Evolutionary conservation across 2,329 filamentous ascomycete species (phyloP), one percentile per base, ranked within the genome.

Genomic region (Diaporthe sp.): DNA sequence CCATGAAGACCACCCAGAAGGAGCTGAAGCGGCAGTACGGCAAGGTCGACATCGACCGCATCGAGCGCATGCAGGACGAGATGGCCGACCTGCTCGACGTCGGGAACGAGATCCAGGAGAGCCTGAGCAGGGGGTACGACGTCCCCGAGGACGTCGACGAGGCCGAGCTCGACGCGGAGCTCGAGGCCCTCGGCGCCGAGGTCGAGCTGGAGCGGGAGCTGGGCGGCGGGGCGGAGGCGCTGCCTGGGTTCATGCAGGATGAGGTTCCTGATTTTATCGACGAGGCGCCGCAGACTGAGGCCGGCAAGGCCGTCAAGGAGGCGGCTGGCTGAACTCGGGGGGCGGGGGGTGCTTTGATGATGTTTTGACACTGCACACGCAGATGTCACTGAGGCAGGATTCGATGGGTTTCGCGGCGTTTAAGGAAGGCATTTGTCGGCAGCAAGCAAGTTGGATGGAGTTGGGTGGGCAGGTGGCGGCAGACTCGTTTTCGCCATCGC

Each of bases 31-130:
- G 94, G 83, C 96, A 98, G 87, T 98, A 98, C 82, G 96, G 96
- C 79, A 98, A 98, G 87, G 94, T 99, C 78, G 94, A 99, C 81
- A 93, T 99, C 71, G 97, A 98, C 84, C 95, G 97, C 89, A 98
- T 99, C 79, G 97, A 99, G 89, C 89, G 93, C 78, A 90, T 99
- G 89, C 96, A 99, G 89, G 97, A 99, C 82, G 96, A 99, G 86
- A 98, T 99, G 97, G 96, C 96, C 8, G 97, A 99, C 84, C 84
- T 99, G 79, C 94, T 99, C 91, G 97, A 99, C 81, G 93, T 98
- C 75, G 96, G 97, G 4, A 98, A 98, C 84, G 97, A 99, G 84
- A 99, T 99, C 75, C 95, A 99, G 85, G 97, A 98, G 86, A 96
- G 94, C 78, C 93, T 99, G 73, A 93, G 94, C 75, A 86, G 97